phyloP scores from a whole-genome alignment of 192 early-diverging fungal genomes.

The Coemansia umbellata region DNA sequence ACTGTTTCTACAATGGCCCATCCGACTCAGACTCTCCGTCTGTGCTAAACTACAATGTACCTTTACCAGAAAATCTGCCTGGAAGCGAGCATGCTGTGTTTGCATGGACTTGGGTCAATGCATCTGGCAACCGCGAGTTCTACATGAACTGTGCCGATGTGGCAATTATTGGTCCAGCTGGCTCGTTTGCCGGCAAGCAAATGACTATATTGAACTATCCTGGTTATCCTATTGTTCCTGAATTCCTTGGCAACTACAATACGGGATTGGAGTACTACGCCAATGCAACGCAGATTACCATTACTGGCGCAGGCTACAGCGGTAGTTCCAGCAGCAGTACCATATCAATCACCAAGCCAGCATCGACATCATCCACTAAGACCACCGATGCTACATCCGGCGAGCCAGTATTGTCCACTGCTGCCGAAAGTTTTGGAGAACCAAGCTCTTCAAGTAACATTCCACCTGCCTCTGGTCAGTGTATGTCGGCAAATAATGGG shows the following conservation, averaged over 20 bases:
- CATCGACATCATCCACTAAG: too few species aligned
- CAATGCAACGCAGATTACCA: slow-evolving; percentile 4
- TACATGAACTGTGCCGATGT: slow-evolving; percentile 65
- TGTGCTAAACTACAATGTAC: slow-evolving; percentile 40
- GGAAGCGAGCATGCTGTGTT: slow-evolving; percentile 41
- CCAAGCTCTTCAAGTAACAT: too few species aligned
- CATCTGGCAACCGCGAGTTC: slow-evolving; percentile 60
- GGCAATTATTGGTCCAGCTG: slow-evolving; percentile 15
- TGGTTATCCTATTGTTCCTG: slow-evolving; percentile 41
- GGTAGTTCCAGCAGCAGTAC: too few species aligned
- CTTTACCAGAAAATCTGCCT: slow-evolving; percentile 54
- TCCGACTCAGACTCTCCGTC: too few species aligned
- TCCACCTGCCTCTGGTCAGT: too few species aligned
- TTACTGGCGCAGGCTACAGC: too few species aligned
- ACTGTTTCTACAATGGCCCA: slow-evolving; percentile 25
- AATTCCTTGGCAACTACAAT: slow-evolving; percentile 30
- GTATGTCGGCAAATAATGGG: too few species aligned
- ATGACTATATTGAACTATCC: slow-evolving; percentile 53
- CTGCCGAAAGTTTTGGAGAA: too few species aligned
- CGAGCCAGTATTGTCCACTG: not conserved
- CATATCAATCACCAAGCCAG: too few species aligned
- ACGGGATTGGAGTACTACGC: slow-evolving; percentile 18
- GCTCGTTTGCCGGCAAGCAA: slow-evolving; percentile 29
- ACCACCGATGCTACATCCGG: too few species aligned
- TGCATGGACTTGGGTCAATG: slow-evolving; percentile 67